phyloP scores from a whole-genome alignment of 2,329 filamentous ascomycete genomes.

The Trichoderma koningii region DNA sequence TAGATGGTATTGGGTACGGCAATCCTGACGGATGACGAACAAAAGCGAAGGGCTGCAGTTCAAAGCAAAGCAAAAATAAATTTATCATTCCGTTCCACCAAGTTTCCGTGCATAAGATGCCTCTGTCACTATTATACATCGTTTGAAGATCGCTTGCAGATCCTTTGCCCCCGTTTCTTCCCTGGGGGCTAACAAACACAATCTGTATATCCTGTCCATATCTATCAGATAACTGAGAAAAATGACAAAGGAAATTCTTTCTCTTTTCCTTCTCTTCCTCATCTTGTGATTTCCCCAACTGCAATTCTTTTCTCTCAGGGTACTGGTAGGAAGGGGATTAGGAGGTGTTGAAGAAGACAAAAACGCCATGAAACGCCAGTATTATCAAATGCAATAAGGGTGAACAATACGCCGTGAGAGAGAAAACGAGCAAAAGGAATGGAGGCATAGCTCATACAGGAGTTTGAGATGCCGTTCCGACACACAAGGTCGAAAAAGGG shows the following conservation, averaged over 20 bases:
- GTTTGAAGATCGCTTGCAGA: slow-evolving; percentile 4
- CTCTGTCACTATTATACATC: slow-evolving; percentile 26
- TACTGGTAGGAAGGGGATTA: neutral
- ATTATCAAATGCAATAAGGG: neutral
- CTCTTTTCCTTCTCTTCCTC: neutral
- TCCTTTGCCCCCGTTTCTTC: neutral
- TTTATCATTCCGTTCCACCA: slow-evolving; percentile 16
- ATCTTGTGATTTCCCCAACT: neutral
- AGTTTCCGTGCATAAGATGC: neutral
- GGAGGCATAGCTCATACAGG: neutral
- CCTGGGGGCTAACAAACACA: neutral
- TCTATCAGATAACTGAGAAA: neutral
- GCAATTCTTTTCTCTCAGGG: neutral
- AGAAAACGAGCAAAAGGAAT: neutral
- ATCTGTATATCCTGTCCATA: slow-evolving; percentile 17
- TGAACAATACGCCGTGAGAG: neutral
- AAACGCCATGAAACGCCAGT: slow-evolving; percentile 21
- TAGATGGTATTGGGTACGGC: slow-evolving; percentile 17
- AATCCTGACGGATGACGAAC: slow-evolving; percentile 8
- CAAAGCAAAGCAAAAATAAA: slow-evolving; percentile 2
- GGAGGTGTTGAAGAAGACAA: neutral
- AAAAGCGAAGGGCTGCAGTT: neutral
- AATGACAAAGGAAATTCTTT: neutral
- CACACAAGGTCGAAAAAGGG: neutral
- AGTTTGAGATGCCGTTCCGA: neutral